Evolutionary conservation across 495 filamentous ascomycete species (phyloP), one percentile per base, ranked within the genome.

Genomic region (Parmelia sp.): DNA sequence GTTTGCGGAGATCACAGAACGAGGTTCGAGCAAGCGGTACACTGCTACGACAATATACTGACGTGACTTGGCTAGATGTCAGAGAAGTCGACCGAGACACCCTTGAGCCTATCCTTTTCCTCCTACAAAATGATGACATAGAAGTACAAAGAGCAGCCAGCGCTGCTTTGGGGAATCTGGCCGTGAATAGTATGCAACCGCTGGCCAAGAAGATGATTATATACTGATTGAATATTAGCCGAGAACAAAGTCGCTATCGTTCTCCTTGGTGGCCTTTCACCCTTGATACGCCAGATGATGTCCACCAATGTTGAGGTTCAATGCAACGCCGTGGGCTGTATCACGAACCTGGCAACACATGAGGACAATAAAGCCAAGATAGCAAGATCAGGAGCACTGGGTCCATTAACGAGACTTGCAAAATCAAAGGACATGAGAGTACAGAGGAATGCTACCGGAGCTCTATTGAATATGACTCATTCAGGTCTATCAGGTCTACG

Each of bases 331-430:
- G 94, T 98, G 58, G 94, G 94, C 49, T 98, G 94, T 77, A 97
- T 98, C 70, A 98, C 94, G 7, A 98, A 98, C 72, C 76, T 98
- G 36, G 94, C 94, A 64, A 98, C 94, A 1, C 94, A 98, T 71
- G 94, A 98, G 76, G 94, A 97, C 61, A 98, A 98, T 77, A 98
- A 98, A 79, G 91, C 95, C 49, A 97, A 95, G 77, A 98, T 98
- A 71, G 95, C 94, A 67, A 86, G 90, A 55, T 97, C 95, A 15
- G 94, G 95, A 33, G 95, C 94, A 44, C 78, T 98, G 66, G 89
- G 86, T 21, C 95, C 94, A 10, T 78, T 98, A 61, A 98, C 95
- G 36, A 83, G 89, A 64, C 79, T 98, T 55, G 94, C 94, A 60
- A 96, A 94, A 75, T 97, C 94, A 19, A 97, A 94, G 75, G 94